Percentiles rank a stretch among this genome's conserved stretches.
These are phyloP conservation scores for Fusarium anthophilum DNA, from an alignment of 2,329 filamentous ascomycete species.

Conservation along the genomic window DNA sequence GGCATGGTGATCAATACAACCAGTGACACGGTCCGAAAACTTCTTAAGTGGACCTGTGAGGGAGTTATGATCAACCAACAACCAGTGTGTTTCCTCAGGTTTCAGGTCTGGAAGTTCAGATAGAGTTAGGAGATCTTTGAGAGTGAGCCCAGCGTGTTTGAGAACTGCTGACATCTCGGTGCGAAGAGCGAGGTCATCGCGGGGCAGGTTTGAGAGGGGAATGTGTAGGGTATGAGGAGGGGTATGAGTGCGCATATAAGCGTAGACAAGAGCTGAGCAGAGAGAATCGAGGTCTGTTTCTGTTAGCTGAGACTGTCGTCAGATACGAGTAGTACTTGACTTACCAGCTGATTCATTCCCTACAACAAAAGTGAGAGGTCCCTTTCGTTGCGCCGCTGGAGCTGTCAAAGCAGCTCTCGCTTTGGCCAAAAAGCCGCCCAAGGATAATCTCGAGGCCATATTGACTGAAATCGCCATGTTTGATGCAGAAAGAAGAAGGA, in stretches of 20 bases:
- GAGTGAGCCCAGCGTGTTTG: constrained; percentile 64
- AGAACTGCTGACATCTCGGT: constrained; percentile 77
- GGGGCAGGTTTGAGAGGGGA: constrained; percentile 76
- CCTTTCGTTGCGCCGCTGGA: constrained; percentile 54
- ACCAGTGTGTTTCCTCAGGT: constrained; percentile 70
- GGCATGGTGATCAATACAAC: constrained; percentile 81
- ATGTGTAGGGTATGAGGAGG: constrained; percentile 69
- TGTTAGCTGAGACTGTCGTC: background rate
- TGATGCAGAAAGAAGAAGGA: background rate
- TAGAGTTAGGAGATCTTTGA: constrained; percentile 71
- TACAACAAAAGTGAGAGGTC: constrained; percentile 68
- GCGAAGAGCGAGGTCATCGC: constrained; percentile 74
- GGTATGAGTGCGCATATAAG: constrained; percentile 74
- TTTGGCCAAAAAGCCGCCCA: constrained; percentile 61
- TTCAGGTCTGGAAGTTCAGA: constrained; percentile 60
- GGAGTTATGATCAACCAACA: constrained; percentile 83
- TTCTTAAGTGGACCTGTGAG: constrained; percentile 68
- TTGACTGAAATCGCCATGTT: background rate
- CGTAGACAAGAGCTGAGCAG: constrained; percentile 76
- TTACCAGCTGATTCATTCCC: constrained; percentile 74
- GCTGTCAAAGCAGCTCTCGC: constrained; percentile 59
- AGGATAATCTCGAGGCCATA: constrained; percentile 50
- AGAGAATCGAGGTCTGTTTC: constrained; percentile 79
- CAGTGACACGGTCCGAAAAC: constrained; percentile 64
- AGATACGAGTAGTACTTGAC: background rate